A percentile compares a stretch with the other conserved stretches of the same genome.
Evolutionary conservation across 805 yeast genomes (phyloP).

Genomic region (Kluyveromyces dobzhanskii): DNA sequence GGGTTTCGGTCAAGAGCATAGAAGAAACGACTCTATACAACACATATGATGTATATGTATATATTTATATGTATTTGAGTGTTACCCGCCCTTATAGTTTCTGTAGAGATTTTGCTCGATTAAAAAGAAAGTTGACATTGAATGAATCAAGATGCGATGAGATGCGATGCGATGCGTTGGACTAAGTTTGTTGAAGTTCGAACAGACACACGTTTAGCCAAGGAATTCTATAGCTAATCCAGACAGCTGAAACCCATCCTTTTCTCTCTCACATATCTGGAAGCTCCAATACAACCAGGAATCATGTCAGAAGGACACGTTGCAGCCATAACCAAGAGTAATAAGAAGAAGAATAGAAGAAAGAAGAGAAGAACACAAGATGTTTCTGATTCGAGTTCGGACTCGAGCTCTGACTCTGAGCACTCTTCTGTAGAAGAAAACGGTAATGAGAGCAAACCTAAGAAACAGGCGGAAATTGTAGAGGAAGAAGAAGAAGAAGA

Average conservation of each 20-base stretch:
- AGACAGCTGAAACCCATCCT: too few relatives aligned
- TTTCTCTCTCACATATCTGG: too few relatives aligned
- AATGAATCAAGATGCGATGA: conserved; percentile 5
- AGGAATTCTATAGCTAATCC: too few relatives aligned
- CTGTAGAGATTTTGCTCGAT: too few relatives aligned
- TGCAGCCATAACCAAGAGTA: conserved; percentile 11
- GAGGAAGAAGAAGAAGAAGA: conserved; percentile 9
- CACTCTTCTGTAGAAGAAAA: conserved; percentile 11
- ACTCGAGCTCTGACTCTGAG: conserved; percentile 12
- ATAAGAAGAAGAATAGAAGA: conserved; percentile 42
- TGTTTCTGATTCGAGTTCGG: conserved; percentile 47
- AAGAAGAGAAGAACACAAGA: conserved; percentile 83
- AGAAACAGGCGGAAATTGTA: neutral
- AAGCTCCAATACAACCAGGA: neutral
- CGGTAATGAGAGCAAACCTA: conserved; percentile 4
- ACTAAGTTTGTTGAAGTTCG: neutral
- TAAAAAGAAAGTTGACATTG: too few relatives aligned
- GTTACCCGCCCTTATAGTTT: too few relatives aligned
- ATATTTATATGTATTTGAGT: too few relatives aligned
- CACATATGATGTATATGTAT: too few relatives aligned
- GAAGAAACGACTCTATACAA: too few relatives aligned
- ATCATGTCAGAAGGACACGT: conserved; percentile 21
- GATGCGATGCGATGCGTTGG: conserved; percentile 8
- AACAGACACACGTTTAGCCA: too few relatives aligned
- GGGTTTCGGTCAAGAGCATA: too few relatives aligned